A percentile compares a stretch with the other conserved stretches of the same genome.
Evolutionary conservation across 257 asterid species (phyloP).

Genomic region (Solanum chmielewskii): DNA sequence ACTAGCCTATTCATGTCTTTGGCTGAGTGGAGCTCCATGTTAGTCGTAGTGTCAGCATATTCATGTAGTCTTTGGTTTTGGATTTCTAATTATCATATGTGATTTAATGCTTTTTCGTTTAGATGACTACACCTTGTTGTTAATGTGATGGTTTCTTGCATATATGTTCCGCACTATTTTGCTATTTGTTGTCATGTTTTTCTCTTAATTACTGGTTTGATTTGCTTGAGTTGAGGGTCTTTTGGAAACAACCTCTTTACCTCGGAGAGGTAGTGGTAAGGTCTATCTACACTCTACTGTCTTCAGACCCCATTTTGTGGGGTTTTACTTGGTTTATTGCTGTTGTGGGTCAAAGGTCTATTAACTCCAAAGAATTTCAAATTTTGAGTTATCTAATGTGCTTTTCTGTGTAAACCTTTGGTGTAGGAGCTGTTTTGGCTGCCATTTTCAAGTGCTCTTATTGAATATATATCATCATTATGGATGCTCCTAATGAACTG

Average conservation of each 20-base stretch:
- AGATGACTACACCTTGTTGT: background rate
- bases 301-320: background rate
- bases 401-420: background rate
- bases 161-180: background rate
- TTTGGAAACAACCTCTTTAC: background rate
- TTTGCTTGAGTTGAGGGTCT: background rate
- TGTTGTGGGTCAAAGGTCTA: background rate
- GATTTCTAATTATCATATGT: background rate
- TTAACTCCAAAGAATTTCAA: background rate
- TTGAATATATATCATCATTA: background rate
- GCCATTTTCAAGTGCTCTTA: background rate
- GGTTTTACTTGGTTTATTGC: background rate
- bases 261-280: background rate
- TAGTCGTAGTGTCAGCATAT: background rate
- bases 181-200: background rate
- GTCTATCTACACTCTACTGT: background rate
- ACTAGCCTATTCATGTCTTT: background rate
- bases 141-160: background rate
- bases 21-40: background rate
- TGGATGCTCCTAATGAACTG: background rate
- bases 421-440: background rate
- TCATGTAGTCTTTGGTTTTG: background rate
- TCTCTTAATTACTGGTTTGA: background rate
- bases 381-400: background rate
- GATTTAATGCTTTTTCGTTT: background rate